Base-by-base conservation (phyloP, 2,329 filamentous ascomycete species). In the Endocalyx cinctus region DNA sequence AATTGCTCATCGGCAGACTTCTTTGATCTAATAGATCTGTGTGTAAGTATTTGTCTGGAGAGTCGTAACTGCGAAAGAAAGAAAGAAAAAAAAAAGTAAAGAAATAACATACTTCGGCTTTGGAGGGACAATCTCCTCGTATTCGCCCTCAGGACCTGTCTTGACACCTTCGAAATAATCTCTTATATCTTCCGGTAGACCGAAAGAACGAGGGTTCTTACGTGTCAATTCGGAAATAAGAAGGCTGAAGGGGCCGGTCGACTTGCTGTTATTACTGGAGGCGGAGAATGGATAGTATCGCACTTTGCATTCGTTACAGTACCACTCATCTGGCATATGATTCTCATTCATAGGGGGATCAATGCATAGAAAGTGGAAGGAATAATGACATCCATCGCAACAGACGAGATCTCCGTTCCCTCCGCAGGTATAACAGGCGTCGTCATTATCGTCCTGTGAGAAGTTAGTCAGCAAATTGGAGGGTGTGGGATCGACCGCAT, bases 351-450 rank as follows among this genome's bases (percentile, higher is more conserved):
- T 68, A 25, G 87, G 83, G 41, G 90, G 88, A 59, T 94, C 84
- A 46, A 92, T 78, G 58, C 92, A 97, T 39, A 77, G 73, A 57
- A 92, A 87, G 62, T 97, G 92, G 62, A 94, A 96, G 5, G 89
- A 87, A 46, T 87, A 79, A 40, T 82, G 77, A 64, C 92, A 98
- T 42, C 84, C 86, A 64, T 97, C 92, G 61, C 92, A 98, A 64
- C 89, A 96, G 45, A 97, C 74, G 43, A 98, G 75, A 48, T 87
- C 79, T 37, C 90, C 90, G 46, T 79, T 84, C 43, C 84, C 84
- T 52, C 82, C 79, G 64, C 92, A 98, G 28, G 87, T 79, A 41
- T 82, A 82, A 66, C 90, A 98, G 54, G 84, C 83, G 59, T 97
- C 90, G 58, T 92, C 87, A 59, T 94, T 94, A 42, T 95, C 83